A percentile compares a stretch with the other conserved stretches of the same genome.
Conservation (phyloP, 2,329 filamentous ascomycete genomes). For the Cercospora brassicicola region DNA sequence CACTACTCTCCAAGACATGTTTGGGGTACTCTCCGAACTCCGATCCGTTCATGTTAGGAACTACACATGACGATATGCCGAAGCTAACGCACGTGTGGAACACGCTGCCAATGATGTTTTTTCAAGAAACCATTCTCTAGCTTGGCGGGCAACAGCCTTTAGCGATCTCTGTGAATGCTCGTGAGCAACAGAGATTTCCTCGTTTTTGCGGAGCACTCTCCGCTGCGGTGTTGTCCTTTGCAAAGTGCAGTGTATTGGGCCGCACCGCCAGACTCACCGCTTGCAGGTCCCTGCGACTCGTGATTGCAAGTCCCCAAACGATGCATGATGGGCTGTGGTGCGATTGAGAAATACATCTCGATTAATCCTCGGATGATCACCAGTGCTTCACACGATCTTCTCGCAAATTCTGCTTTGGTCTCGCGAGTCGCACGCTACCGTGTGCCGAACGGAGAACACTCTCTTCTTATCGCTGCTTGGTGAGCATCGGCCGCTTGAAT, state of each 20-base stretch:
- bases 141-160: background rate
- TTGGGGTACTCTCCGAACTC: background rate
- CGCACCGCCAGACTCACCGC: background rate
- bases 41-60: background rate
- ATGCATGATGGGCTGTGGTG: background rate
- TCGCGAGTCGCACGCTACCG: background rate
- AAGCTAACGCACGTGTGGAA: background rate
- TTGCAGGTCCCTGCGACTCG: background rate
- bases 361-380: background rate
- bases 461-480: background rate
- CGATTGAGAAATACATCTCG: background rate
- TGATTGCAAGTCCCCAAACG: background rate
- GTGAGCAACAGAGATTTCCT: background rate
- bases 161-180: background rate
- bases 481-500: background rate
- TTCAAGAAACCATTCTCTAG: background rate
- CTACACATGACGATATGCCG: background rate
- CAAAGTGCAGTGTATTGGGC: background rate
- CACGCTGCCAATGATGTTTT: background rate
- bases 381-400: background rate
- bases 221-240: background rate
- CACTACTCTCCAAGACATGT: background rate
- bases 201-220: background rate
- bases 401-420: background rate
- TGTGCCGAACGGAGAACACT: background rate